Evolutionary conservation across 2,329 filamentous ascomycete species (phyloP).

Genomic region (Phyllosticta citriasiana): DNA sequence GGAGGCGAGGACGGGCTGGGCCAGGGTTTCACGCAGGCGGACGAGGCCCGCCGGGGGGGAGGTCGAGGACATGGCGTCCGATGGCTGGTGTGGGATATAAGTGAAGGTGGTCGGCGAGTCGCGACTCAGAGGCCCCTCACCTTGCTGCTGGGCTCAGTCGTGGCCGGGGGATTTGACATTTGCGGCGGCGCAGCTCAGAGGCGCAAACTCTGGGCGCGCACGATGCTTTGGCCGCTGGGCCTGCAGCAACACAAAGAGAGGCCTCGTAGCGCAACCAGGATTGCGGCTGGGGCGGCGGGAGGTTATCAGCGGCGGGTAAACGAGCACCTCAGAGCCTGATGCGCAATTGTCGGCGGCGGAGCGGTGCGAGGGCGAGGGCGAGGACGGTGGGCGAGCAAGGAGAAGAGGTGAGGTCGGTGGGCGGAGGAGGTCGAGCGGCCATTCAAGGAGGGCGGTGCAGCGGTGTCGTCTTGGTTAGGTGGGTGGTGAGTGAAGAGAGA

Average conservation of each 20-base stretch:
- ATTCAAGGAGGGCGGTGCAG: neutral
- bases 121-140: conserved; percentile 5
- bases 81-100: conserved; percentile 7
- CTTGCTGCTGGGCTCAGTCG: conserved; percentile 1
- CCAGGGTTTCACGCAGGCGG: conserved; percentile 37
- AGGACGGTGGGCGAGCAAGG: neutral
- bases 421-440: neutral
- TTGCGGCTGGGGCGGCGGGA: neutral
- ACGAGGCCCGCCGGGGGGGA: conserved; percentile 9
- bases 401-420: neutral
- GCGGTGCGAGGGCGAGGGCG: neutral
- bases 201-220: neutral
- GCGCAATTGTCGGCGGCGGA: neutral
- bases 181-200: conserved; percentile 5
- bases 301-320: neutral
- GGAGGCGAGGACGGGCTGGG: conserved; percentile 78
- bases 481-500: neutral
- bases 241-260: neutral
- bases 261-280: conserved; percentile 3
- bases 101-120: neutral
- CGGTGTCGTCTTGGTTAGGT: neutral
- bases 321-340: neutral
- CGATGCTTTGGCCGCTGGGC: neutral
- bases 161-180: conserved; percentile 9
- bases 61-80: conserved; percentile 9